These are phyloP conservation scores for Bremia lactucae DNA, from an alignment of 352 stramenopile species.

Conservation along the genomic window DNA sequence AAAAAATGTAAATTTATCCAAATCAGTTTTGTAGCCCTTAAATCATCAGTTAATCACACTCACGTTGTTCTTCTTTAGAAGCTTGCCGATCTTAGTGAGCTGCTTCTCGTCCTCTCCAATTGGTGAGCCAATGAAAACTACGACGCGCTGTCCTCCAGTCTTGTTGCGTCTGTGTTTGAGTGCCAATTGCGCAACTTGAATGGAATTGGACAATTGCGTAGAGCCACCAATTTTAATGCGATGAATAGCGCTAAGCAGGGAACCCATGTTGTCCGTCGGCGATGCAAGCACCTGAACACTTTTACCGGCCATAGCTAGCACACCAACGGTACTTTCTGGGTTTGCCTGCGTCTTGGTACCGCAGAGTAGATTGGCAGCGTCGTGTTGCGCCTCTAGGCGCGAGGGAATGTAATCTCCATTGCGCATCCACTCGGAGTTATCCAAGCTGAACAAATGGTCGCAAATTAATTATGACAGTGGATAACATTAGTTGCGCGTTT, in stretches of 20 bases:
- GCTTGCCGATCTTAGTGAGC: constrained; percentile 93
- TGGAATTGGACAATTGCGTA: constrained; percentile 90
- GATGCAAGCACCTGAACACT: constrained; percentile 92
- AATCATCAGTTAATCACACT: neutral
- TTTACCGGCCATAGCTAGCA: constrained; percentile 91
- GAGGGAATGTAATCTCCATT: constrained; percentile 99
- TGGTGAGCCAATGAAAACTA: constrained; percentile 95
- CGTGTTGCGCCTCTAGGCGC: constrained; percentile 95
- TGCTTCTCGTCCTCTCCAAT: constrained; percentile 86
- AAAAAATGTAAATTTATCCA: neutral
- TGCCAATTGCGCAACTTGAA: constrained; percentile 95
- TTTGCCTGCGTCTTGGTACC: constrained; percentile 96
- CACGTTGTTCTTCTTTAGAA: constrained; percentile 99
- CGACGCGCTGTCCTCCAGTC: constrained; percentile 86
- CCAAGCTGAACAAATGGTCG: constrained; percentile 44
- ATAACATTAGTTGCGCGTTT: constrained; percentile 2
- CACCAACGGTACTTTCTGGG: constrained; percentile 96
- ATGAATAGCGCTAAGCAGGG: constrained; percentile 92
- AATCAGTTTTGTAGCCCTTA: neutral
- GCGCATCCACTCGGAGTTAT: constrained; percentile 98
- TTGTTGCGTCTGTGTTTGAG: constrained; percentile 99
- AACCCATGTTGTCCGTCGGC: constrained; percentile 96
- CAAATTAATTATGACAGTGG: too few species aligned
- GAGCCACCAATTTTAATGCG: constrained; percentile 80
- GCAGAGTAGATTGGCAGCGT: constrained; percentile 96